Evolutionary conservation across 176 grass and related monocot species (phyloP).

Genomic region (Triticum aestivum): DNA sequence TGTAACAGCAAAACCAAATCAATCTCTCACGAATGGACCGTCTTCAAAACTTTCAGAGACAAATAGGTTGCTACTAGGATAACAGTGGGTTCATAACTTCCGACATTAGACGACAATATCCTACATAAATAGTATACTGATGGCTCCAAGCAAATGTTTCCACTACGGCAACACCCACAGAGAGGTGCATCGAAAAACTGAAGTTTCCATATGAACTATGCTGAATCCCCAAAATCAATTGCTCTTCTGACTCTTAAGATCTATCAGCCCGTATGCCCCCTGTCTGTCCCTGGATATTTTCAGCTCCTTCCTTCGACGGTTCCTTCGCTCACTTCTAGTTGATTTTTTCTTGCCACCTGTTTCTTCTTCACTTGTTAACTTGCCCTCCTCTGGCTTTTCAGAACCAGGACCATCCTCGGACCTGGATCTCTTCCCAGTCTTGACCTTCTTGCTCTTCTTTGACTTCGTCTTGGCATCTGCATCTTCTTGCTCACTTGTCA

Average conservation of each 20-base stretch:
- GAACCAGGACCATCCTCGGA: conserved; percentile 29
- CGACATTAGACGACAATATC: neutral
- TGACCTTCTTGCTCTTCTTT: conserved; percentile 46
- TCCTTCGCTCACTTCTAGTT: conserved; percentile 67
- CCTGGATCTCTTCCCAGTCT: conserved; percentile 44
- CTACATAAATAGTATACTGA: neutral
- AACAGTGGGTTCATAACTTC: neutral
- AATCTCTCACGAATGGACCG: neutral
- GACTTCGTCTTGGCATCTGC: conserved; percentile 25
- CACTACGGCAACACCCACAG: neutral
- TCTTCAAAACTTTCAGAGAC: conserved; percentile 8
- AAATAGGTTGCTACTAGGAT: conserved; percentile 9
- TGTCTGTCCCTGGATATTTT: conserved; percentile 48
- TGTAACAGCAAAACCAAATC: neutral
- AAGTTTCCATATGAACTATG: conserved; percentile 27
- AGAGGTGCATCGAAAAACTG: neutral
- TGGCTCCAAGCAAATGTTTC: neutral
- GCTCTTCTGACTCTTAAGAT: conserved; percentile 53
- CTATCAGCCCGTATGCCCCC: conserved; percentile 58
- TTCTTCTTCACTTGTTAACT: conserved; percentile 39
- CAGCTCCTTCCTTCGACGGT: conserved; percentile 46
- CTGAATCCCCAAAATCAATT: conserved; percentile 33
- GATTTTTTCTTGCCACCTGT: conserved; percentile 42
- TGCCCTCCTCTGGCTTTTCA: conserved; percentile 35
- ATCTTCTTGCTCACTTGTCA: conserved; percentile 31